Percentiles rank a stretch among this genome's conserved stretches.
These are phyloP conservation scores for Hypomyces perniciosus DNA, from an alignment of 2,329 filamentous ascomycete genomes.

Conservation along the genomic window DNA sequence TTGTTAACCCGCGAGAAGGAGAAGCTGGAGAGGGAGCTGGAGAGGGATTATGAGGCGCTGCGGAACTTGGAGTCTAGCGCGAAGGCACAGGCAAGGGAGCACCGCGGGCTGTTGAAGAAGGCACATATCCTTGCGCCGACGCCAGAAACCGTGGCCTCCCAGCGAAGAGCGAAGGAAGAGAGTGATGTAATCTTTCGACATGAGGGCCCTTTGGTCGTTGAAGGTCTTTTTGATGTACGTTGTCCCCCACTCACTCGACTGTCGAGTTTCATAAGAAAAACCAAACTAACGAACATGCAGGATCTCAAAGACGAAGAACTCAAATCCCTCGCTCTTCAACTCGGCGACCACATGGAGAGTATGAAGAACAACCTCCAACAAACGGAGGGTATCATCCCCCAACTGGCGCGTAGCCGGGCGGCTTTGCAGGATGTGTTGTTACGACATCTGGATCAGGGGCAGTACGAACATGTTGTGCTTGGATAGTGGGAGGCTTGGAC, in stretches of 20 bases:
- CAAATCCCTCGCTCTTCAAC: conserved; percentile 39
- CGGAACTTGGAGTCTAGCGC: conserved; percentile 50
- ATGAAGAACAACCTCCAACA: conserved; percentile 49
- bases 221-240: conserved; percentile 16
- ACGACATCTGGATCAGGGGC: conserved; percentile 36
- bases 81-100: conserved; percentile 45
- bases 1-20: conserved; percentile 54
- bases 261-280: background rate
- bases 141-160: conserved; percentile 11
- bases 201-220: background rate
- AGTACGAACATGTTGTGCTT: conserved; percentile 45
- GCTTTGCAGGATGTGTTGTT: conserved; percentile 44
- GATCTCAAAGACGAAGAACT: conserved; percentile 35
- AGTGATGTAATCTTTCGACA: conserved; percentile 6
- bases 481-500: conserved; percentile 18
- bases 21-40: conserved; percentile 49
- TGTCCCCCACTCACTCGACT: background rate
- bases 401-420: conserved; percentile 42
- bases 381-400: conserved; percentile 45
- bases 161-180: conserved; percentile 6
- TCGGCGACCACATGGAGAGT: conserved; percentile 51
- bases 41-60: conserved; percentile 48
- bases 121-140: conserved; percentile 46
- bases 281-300: conserved; percentile 18
- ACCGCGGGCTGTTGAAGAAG: conserved; percentile 44